Conservation (phyloP, 345 rosid species). For the Balakata baccata region DNA sequence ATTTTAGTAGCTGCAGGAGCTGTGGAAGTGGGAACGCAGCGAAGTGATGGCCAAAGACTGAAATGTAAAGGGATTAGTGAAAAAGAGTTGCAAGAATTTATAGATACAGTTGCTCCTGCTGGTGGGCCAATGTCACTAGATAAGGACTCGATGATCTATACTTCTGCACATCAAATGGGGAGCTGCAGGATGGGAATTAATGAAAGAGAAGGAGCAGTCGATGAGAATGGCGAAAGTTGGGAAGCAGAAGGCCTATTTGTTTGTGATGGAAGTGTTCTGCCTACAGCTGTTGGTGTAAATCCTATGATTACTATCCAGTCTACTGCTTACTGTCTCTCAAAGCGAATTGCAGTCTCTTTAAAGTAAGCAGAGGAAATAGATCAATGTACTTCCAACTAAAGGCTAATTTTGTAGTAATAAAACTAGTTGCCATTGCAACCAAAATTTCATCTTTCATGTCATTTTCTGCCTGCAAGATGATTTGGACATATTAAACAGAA, state of each 20-base stretch:
- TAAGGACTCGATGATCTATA: constrained; percentile 39
- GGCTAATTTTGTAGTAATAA: too few relatives aligned
- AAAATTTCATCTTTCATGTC: too few relatives aligned
- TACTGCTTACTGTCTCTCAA: constrained; percentile 46
- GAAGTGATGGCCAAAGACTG: constrained; percentile 58
- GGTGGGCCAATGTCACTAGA: constrained; percentile 34
- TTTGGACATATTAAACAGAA: too few relatives aligned
- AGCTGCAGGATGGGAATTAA: constrained; percentile 61
- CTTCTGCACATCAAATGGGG: constrained; percentile 71
- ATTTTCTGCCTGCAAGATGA: too few relatives aligned
- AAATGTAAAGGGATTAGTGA: constrained; percentile 39
- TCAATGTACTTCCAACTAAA: neutral
- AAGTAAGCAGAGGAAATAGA: neutral
- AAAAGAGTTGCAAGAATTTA: constrained; percentile 46
- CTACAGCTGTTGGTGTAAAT: constrained; percentile 59
- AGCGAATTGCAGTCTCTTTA: constrained; percentile 21
- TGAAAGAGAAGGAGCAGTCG: constrained; percentile 54
- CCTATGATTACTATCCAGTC: constrained; percentile 72
- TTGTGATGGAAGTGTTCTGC: constrained; percentile 63
- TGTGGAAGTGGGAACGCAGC: constrained; percentile 57
- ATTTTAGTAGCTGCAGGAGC: constrained; percentile 72
- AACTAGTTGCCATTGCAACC: too few relatives aligned
- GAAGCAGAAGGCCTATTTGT: constrained; percentile 61
- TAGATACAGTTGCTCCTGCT: constrained; percentile 35
- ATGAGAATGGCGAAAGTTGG: constrained; percentile 62